Percentiles rank a stretch among this genome's conserved stretches.
These are phyloP conservation scores for Ophiostoma fasciatum DNA, from an alignment of 2,329 filamentous ascomycete genomes.

Conservation along the genomic window DNA sequence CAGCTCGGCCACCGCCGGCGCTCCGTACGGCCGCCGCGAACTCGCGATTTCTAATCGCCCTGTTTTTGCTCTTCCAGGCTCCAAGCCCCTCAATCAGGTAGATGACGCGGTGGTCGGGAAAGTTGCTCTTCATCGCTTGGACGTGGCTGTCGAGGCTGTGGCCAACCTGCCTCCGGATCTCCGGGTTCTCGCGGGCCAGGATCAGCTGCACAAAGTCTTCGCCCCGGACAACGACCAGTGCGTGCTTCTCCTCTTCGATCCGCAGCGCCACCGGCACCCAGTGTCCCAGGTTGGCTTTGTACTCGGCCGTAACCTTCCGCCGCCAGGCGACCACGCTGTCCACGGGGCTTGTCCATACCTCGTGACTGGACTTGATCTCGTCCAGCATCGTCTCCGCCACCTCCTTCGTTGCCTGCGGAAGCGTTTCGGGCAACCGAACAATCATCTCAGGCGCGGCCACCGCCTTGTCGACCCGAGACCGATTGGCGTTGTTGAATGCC, in stretches of 20 bases:
- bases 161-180: conserved; percentile 11
- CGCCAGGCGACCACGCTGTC: conserved; percentile 50
- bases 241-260: conserved; percentile 42
- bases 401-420: conserved; percentile 31
- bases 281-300: conserved; percentile 42
- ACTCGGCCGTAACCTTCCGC: conserved; percentile 48
- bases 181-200: conserved; percentile 17
- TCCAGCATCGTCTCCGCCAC: conserved; percentile 36
- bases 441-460: conserved; percentile 64
- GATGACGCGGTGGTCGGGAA: conserved; percentile 39
- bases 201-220: conserved; percentile 51
- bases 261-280: conserved; percentile 48
- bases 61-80: conserved; percentile 53
- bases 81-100: conserved; percentile 59
- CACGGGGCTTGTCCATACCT: conserved; percentile 29
- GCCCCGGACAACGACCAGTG: conserved; percentile 46
- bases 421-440: conserved; percentile 46
- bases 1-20: conserved; percentile 1
- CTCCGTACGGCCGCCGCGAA: conserved; percentile 50
- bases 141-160: conserved; percentile 41
- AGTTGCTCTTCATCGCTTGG: conserved; percentile 34
- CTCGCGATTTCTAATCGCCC: conserved; percentile 49
- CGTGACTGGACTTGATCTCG: conserved; percentile 32
- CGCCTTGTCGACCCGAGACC: conserved; percentile 57
- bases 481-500: conserved; percentile 60